These are phyloP conservation scores for Mariannaea elegans DNA, from an alignment of 2,329 filamentous ascomycete species.

Conservation along the genomic window DNA sequence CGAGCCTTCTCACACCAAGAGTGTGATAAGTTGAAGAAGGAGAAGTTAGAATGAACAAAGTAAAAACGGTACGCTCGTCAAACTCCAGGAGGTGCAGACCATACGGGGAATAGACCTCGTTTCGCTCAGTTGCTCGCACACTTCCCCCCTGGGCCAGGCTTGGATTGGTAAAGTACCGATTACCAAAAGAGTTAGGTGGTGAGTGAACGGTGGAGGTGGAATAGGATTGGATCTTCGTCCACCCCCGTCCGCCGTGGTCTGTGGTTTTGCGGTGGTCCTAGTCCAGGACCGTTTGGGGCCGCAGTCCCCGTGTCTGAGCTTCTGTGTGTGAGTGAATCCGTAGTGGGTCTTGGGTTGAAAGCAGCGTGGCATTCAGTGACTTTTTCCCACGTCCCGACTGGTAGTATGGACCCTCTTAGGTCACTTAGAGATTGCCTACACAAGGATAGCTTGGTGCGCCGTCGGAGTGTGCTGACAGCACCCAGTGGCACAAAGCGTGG, in stretches of 20 bases:
- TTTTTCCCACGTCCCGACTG: neutral
- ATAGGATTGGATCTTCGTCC: slow-evolving; percentile 21
- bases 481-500: slow-evolving; percentile 12
- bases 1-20: slow-evolving; percentile 12
- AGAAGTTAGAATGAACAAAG: slow-evolving; percentile 24
- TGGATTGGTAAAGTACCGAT: slow-evolving; percentile 11
- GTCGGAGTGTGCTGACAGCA: slow-evolving; percentile 8
- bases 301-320: slow-evolving; percentile 14
- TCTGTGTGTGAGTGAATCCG: slow-evolving; percentile 9
- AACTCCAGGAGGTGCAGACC: slow-evolving; percentile 15
- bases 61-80: slow-evolving; percentile 5
- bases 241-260: slow-evolving; percentile 11
- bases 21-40: slow-evolving; percentile 6
- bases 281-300: slow-evolving; percentile 11
- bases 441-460: slow-evolving; percentile 4
- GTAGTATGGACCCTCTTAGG: neutral
- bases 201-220: slow-evolving; percentile 22
- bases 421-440: neutral
- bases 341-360: neutral
- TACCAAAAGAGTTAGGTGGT: slow-evolving; percentile 3
- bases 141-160: slow-evolving; percentile 13
- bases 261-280: slow-evolving; percentile 1
- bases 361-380: neutral
- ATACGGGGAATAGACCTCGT: slow-evolving; percentile 13
- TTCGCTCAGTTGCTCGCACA: slow-evolving; percentile 17